Evolutionary conservation across 2,329 filamentous ascomycete genomes (phyloP).

Genomic region (Dactylellina haptotyla): DNA sequence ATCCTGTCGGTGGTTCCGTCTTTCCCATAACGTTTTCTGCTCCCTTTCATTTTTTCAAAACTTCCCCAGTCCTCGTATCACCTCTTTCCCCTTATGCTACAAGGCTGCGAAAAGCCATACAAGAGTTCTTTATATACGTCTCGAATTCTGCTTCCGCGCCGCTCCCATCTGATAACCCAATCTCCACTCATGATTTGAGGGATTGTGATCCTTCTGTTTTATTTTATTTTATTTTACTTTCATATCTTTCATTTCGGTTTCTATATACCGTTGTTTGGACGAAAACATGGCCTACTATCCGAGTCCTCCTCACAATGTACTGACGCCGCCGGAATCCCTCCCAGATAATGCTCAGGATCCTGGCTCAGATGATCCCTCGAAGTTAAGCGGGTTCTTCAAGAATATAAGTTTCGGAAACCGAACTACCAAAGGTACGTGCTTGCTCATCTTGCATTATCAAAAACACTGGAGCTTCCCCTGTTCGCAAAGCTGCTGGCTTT

Average conservation of each 20-base stretch:
- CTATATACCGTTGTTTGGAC: constrained; percentile 8
- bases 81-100: neutral
- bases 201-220: neutral
- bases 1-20: constrained; percentile 48
- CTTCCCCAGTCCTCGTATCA: constrained; percentile 10
- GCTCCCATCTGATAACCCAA: constrained; percentile 27
- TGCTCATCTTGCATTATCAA: constrained; percentile 45
- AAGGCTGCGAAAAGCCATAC: neutral
- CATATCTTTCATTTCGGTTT: constrained; percentile 4
- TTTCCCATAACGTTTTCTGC: constrained; percentile 40
- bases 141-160: constrained; percentile 21
- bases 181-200: constrained; percentile 46
- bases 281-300: constrained; percentile 43
- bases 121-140: constrained; percentile 23
- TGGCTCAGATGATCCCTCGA: constrained; percentile 41
- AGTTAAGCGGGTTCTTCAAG: constrained; percentile 53
- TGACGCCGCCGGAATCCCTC: constrained; percentile 53
- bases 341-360: constrained; percentile 41
- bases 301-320: constrained; percentile 31
- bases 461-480: neutral
- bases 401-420: constrained; percentile 53
- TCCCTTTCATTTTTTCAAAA: constrained; percentile 17
- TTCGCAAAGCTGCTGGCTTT: neutral
- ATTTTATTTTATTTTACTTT: neutral
- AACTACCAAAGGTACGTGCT: constrained; percentile 54